Evolutionary conservation across 805 yeast genomes (phyloP), one percentile per base, ranked within the genome.

Genomic region (Candida xyloterini): DNA sequence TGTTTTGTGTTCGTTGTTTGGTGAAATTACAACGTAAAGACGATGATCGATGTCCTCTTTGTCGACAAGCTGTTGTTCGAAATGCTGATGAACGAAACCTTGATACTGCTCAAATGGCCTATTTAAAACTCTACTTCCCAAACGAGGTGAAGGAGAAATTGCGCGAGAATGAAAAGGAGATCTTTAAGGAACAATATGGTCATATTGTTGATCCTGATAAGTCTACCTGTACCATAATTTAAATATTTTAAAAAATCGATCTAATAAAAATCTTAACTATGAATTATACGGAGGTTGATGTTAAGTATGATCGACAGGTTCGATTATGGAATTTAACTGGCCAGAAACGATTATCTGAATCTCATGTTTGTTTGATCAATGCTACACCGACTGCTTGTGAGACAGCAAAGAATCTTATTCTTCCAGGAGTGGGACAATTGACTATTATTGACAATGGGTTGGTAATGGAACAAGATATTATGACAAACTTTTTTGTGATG

Each of bases 321-420:
- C 73, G 97, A 26, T 65, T 91, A 11, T 91, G 98, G 98, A 89
- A 86, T 1, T 53, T 73, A 0, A 60, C 71, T 9, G 99, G 97
- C 3, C 99, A 91, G 54, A 43, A 59, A 4, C 65, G 68, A 6
- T 66, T 91, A 13, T 76, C 76, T 23, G 52, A 56, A 2, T 67
- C 90, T 0, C 78, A 73, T 40, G 69, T 89, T 3, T 74, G 88
- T 40, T 59, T 88, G 3, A 51, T 88, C 2, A 76, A 78, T 31
- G 78, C 79, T 5, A 67, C 77, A 1, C 53, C 79, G 0, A 67
- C 80, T 0, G 78, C 82, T 1, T 71, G 79, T 3, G 98, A 91
- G 59, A 62, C 77, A 3, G 59, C 84, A 27, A 90, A 91, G 66
- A 88, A 89, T 59, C 65, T 91, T 42, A 77, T 84, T 1, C 66